Evolutionary conservation across 306 rosid species (phyloP).

Genomic region (Senna siamea): DNA sequence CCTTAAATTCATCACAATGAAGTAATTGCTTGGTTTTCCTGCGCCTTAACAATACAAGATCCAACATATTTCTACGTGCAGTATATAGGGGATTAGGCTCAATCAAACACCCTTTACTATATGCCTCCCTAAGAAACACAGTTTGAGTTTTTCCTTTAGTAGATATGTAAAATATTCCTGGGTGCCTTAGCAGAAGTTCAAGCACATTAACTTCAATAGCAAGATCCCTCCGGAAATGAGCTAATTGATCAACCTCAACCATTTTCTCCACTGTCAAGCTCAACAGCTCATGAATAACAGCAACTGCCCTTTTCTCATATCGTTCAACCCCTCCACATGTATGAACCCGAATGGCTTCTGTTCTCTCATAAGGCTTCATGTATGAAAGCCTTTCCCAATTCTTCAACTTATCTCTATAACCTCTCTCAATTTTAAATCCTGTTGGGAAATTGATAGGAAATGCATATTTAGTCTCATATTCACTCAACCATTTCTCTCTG

Average conservation of each 20-base stretch:
- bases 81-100: constrained; percentile 57
- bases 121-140: constrained; percentile 79
- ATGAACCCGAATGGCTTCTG: constrained; percentile 43
- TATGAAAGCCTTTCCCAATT: constrained; percentile 88
- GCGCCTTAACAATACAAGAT: constrained; percentile 59
- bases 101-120: constrained; percentile 56
- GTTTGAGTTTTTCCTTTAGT: constrained; percentile 63
- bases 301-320: constrained; percentile 76
- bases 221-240: constrained; percentile 68
- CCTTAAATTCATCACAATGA: constrained; percentile 37
- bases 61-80: constrained; percentile 65
- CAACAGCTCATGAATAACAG: constrained; percentile 78
- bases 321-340: constrained; percentile 62
- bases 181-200: constrained; percentile 61
- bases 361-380: constrained; percentile 70
- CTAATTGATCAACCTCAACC: constrained; percentile 79
- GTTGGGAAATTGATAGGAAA: constrained; percentile 77
- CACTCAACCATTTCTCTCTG: constrained; percentile 84
- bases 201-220: constrained; percentile 66
- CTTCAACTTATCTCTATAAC: constrained; percentile 69
- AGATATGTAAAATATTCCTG: constrained; percentile 82
- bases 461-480: constrained; percentile 68
- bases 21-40: constrained; percentile 53
- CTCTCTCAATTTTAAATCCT: constrained; percentile 61
- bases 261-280: constrained; percentile 84